Evolutionary conservation across 116 monocot species (phyloP), one percentile per base, ranked within the genome.

Genomic region (Phalaenopsis hybrid): DNA sequence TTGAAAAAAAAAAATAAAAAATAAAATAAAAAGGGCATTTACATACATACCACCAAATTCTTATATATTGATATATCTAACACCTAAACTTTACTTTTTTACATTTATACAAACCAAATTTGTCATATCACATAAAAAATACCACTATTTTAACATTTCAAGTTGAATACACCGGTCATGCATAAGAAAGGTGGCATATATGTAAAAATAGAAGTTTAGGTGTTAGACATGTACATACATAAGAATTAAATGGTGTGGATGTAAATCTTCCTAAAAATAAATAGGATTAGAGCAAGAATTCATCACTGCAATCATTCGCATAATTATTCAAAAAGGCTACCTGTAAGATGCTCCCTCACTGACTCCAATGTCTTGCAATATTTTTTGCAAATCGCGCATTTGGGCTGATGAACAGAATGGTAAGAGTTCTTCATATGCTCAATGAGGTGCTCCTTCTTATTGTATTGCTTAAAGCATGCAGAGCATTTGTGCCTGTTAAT

Each of bases 321-420:
- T 20, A 20, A 3, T 51, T 45, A 51, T 48, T 28, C 13, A 79
- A 82, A 21, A 46, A 58, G 23, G 20, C 6, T 78, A 88, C 88
- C 90, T 81, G 65, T 82, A 28, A 90, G 86, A 85, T 92, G 92
- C 72, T 92, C 92, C n/a, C 92, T 83, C 55, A 92, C 83, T 43
- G 89, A 90, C 78, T 90, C 92, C 34, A 88, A 80, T 46, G 85
- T 81, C 81, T 86, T 90, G 90, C 87, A 90, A 69, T 93, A 83
- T 80, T 91, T 93, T 77, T 85, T 80, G 85, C 93, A 93, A 16
- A 88, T 80, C 31, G n/a, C 77, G 61, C 93, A 93, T 51, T 85
- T 89, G 4, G 93, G 91, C 34, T 91, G 83, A 87, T 93, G 93
- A 57, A 78, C 21, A 16, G 93, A 93, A 80, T 93, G 93, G 50